Conservation (phyloP, 805 yeast species). For the Sugiyamaella marilandica region DNA sequence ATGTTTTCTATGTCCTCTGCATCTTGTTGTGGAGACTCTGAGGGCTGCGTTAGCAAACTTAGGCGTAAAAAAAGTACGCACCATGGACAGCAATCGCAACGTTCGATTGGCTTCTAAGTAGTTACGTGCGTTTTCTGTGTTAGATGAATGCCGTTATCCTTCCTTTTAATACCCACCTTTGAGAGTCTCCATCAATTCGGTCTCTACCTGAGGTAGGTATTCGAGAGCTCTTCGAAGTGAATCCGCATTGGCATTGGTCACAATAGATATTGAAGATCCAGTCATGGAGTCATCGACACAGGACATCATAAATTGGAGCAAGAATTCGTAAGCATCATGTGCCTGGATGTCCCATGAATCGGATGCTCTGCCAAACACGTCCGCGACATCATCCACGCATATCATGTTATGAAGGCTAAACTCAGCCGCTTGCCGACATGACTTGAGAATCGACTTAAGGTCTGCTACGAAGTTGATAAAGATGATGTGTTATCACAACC, state of each 20-base stretch:
- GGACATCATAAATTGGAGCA: neutral
- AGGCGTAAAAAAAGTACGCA: neutral
- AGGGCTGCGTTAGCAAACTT: neutral
- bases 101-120: neutral
- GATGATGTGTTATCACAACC: neutral
- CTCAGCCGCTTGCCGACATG: too few species aligned
- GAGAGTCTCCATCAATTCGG: neutral
- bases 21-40: neutral
- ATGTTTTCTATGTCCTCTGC: constrained; percentile 7
- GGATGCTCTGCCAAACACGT: neutral
- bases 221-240: neutral
- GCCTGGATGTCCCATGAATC: neutral
- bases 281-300: too few species aligned
- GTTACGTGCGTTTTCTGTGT: neutral
- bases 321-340: neutral
- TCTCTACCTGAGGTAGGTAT: neutral
- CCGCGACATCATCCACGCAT: neutral
- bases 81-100: neutral
- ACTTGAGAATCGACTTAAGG: too few species aligned
- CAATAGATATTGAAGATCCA: too few species aligned
- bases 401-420: neutral
- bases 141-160: neutral
- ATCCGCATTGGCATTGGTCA: too few species aligned
- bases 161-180: neutral
- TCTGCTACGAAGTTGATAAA: too few species aligned